phyloP scores from a whole-genome alignment of 2,329 filamentous ascomycete species.

The Aspergillus melleus region DNA sequence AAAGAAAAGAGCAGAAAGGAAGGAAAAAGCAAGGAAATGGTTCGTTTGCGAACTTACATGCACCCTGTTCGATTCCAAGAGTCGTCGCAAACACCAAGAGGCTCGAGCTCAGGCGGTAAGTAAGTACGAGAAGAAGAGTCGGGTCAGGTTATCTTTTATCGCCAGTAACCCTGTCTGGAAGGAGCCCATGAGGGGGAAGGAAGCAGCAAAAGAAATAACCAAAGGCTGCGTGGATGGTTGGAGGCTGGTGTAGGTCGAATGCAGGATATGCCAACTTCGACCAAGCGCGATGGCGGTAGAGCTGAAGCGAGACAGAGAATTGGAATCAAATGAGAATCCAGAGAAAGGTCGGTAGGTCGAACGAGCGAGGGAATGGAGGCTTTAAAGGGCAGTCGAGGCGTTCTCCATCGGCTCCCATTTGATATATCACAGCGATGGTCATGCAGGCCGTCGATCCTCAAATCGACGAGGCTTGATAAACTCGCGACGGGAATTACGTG shows the following conservation, averaged over 20 bases:
- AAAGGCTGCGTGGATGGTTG: not conserved
- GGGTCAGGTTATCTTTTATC: not conserved
- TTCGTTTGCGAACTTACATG: constrained; percentile 4
- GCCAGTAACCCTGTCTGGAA: not conserved
- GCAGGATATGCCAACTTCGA: constrained; percentile 1
- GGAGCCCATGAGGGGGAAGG: not conserved
- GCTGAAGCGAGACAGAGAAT: constrained; percentile 4
- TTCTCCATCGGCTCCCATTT: constrained; percentile 45
- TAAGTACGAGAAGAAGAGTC: not conserved
- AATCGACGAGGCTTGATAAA: constrained; percentile 39
- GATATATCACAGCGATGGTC: constrained; percentile 45
- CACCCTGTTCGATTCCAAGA: not conserved
- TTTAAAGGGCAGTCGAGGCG: constrained; percentile 37
- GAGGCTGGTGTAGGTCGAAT: not conserved
- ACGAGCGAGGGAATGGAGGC: constrained; percentile 29
- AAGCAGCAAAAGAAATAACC: not conserved
- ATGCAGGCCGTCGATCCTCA: constrained; percentile 47
- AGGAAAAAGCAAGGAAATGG: not conserved
- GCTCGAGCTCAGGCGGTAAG: constrained; percentile 4
- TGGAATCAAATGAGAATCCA: constrained; percentile 9
- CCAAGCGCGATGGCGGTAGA: not conserved
- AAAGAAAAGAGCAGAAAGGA: not conserved
- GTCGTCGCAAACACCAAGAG: constrained; percentile 6
- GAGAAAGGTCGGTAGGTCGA: constrained; percentile 12
- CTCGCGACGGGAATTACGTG: constrained; percentile 25